Percentiles rank a stretch among this genome's conserved stretches.
These are phyloP conservation scores for Gypsophila paniculata DNA, from an alignment of 179 eudicot species.

Conservation along the genomic window DNA sequence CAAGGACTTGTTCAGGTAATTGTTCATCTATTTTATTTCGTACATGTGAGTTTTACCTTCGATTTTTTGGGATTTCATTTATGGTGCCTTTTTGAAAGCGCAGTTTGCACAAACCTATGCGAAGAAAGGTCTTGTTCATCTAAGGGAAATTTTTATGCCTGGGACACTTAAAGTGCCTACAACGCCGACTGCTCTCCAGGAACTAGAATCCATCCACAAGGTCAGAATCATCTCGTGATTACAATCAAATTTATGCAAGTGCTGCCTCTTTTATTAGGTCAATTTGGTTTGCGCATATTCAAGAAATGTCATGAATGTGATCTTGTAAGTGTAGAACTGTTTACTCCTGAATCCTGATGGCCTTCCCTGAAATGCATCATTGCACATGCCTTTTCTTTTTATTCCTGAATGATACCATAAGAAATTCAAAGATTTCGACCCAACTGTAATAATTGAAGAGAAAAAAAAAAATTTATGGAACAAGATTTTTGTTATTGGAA, in stretches of 20 bases:
- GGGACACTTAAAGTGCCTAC: slow-evolving; percentile 78
- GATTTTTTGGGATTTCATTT: not conserved
- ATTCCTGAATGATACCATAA: not conserved
- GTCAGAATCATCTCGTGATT: slow-evolving; percentile 32
- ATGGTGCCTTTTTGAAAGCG: slow-evolving; percentile 15
- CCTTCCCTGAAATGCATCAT: no score
- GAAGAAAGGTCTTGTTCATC: slow-evolving; percentile 63
- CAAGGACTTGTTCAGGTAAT: slow-evolving; percentile 89
- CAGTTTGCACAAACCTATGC: slow-evolving; percentile 85
- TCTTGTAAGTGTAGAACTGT: not conserved
- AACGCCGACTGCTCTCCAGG: slow-evolving; percentile 64
- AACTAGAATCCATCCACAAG: slow-evolving; percentile 95
- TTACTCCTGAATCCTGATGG: no score
- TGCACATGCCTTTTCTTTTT: not conserved
- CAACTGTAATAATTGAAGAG: no score
- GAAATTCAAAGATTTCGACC: no score
- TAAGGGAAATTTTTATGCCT: slow-evolving; percentile 83
- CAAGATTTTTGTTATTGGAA: no score
- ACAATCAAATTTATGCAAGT: not conserved
- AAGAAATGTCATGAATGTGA: not conserved
- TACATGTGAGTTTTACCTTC: slow-evolving; percentile 4
- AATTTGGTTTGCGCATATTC: not conserved
- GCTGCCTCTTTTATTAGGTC: not conserved
- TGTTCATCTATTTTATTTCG: slow-evolving; percentile 10
- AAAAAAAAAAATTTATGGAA: no score